Percentiles rank a stretch among this genome's conserved stretches.
phyloP scores from a whole-genome alignment of 768 basidiomycete genomes.

The Hemileccinum impolitum region DNA sequence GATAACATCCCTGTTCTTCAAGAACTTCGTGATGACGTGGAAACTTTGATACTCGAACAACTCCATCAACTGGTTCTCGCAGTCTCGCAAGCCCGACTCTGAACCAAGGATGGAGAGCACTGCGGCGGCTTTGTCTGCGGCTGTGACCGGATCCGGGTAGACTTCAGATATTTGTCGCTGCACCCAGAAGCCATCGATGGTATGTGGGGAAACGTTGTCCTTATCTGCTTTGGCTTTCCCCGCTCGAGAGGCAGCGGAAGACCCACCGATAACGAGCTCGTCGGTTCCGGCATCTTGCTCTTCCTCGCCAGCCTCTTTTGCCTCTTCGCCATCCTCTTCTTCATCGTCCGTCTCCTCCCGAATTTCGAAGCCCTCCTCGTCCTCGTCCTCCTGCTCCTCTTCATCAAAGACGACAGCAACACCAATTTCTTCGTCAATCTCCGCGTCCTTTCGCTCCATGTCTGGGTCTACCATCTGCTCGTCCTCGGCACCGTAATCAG shows the following conservation, averaged over 20 bases:
- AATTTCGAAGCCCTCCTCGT: conserved; percentile 86
- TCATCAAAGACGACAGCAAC: conserved; percentile 98
- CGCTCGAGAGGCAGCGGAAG: conserved; percentile 43
- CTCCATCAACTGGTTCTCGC: conserved; percentile 95
- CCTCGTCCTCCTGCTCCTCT: conserved; percentile 92
- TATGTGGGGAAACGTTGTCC: conserved; percentile 82
- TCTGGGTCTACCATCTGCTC: conserved; percentile 77
- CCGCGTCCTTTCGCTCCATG: conserved; percentile 75
- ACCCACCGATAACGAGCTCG: conserved; percentile 77
- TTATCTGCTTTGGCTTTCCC: conserved; percentile 59
- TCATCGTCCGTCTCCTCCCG: conserved; percentile 79
- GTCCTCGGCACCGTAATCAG: conserved; percentile 90
- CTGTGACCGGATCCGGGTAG: conserved; percentile 92
- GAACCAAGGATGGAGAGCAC: conserved; percentile 85
- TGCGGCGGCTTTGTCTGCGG: conserved; percentile 83
- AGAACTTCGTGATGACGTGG: conserved; percentile 83
- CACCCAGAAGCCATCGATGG: conserved; percentile 98
- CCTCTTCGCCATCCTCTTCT: conserved; percentile 53
- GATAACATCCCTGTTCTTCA: conserved; percentile 93
- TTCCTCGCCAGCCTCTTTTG: conserved; percentile 40
- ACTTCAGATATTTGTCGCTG: conserved; percentile 89
- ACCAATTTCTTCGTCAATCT: conserved; percentile 95
- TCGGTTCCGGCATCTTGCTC: conserved; percentile 55
- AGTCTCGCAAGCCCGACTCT: conserved; percentile 84
- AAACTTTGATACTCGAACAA: conserved; percentile 92